Base-by-base conservation (phyloP, 441 rosid species). In the Cnidoscolus chayamansa region DNA sequence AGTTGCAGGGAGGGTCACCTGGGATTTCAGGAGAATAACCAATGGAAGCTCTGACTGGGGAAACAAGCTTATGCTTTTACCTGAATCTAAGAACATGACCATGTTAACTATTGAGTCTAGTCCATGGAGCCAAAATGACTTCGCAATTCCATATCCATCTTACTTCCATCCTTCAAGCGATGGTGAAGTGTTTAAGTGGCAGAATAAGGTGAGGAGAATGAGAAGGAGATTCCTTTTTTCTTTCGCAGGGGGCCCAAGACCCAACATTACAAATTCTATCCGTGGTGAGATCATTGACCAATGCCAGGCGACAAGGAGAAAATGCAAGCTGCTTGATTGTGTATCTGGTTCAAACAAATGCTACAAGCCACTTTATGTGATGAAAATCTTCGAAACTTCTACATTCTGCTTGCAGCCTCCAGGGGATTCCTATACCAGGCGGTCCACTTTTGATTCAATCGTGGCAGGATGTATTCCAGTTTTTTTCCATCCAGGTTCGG, bases 401-500 rank as follows among this genome's bases (percentile, higher is more conserved):
- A 72, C 81, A 0, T 94, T 89, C 82, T 94, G 95, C 79, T 79
- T 89, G 60, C 98, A 94, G 70, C 98, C 97, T 0, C 83, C 89
- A 0, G 97, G 97, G 17, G 95, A 94, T 76, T 90, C 97, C 13
- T 89, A 84, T 71, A 94, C 97, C 0, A 80, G 97, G 59, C 75
- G 93, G 25, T 94, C 98, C 0, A 81, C 91, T 2, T 92, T 94
- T 3, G 97, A 94, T 78, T 89, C 98, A 0, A 92, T 94, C 32
- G 30, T 91, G 68, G 87, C 90, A 0, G 97, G 96, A n/a, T 93
- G 98, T 63, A 90, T 93, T 64, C 97, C 98, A 0, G 97, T 93
- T 68, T 94, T 91, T 83, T 94, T 94, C 85, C 95, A 91, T 72
- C 91, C 96, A 0, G 97, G 97, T 0, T 90, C 98, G 2, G 92